Evolutionary conservation across 2,329 filamentous ascomycete species (phyloP), one percentile per base, ranked within the genome.

Genomic region (Colletotrichum sp.): DNA sequence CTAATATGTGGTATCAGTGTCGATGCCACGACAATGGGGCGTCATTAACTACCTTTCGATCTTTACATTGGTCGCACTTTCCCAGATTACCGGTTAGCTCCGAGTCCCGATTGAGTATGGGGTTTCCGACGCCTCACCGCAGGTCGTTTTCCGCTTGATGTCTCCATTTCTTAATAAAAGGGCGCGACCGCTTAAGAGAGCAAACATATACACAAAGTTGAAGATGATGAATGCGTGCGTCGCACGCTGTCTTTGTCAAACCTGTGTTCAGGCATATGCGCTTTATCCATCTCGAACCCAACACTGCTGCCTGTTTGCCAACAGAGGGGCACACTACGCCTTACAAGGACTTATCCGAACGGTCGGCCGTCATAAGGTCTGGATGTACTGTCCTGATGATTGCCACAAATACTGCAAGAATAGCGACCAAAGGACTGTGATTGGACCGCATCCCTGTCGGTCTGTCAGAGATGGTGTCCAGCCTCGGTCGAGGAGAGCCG

Each of bases 21-120:
- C 1, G 9, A 44, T 1, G 39, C 19, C 39, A 44, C 1, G 5
- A n/a, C 0, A 0, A n/a, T n/a, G 39, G 19, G 39, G 39, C 39
- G 1, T n/a, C 19, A 49, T 49, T 3, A 49, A 49, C 16, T 77
- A 81, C 81, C 77, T 82, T 82, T 75, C 67, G 30, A 13, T 69
- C 52, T 15, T 61, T 62, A 16, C 67, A 69, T 49, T 57, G 67
- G 22, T 69, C 80, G 76, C 67, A 69, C 67, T 69, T 8, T 16
- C 2, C 2, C 9, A 29, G 11, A 30, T 15, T 15, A 0, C 39
- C 6, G 39, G 36, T 52, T 25, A 49, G 36, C 32, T 16, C 16
- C 25, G 22, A 2, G 1, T 8, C 0, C 7, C 8, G 15, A 57
- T 57, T 27, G 4, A 25, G 1, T 0, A 57, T 16, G 7, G 52